Evolutionary conservation across 2,329 filamentous ascomycete genomes (phyloP), one percentile per base, ranked within the genome.

Genomic region (Thielaviopsis ethacetica): DNA sequence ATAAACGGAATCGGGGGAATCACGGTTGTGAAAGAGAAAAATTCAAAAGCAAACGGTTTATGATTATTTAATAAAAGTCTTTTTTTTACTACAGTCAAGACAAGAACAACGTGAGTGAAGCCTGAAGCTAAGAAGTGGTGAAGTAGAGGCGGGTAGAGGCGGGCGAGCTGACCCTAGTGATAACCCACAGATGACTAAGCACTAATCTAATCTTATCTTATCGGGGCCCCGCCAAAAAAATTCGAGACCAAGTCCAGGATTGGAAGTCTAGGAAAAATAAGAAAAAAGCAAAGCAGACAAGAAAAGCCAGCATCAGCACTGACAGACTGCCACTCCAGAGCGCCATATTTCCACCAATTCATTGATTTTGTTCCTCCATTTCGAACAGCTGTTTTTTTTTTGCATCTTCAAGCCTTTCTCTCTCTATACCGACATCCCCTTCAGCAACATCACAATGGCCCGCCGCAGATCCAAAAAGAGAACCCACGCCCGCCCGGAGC

Each of bases 391-490:
- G 30, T 12, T 30, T n/a, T 51, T 10, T 30, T n/a, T 51, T 10
- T 21, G 30, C 21, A 58, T 30, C 51, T 41, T 44, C 30, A n/a
- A n/a, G 5, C 30, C 5, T 34, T 2, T 34, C 10, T 34, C 10
- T 12, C 10, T 34, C 53, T 27, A 41, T 34, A 10, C 17, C 27
- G n/a, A 17, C 0, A 15, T 24, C 13, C 12, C 9, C 2, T 17
- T 38, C 2, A 27, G 17, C 24, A 38, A 53, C 51, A 47, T 57
- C 64, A 67, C 62, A 67, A 95, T 95, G 91, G 89, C 88, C 41
- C 85, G 84, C 70, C 79, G 80, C 73, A 78, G 89, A 67, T 83
- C 82, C 56, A 96, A 95, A 76, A 95, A 91, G 80, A 84, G 88
- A 70, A 95, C 91, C 62, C 90, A 95, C 71, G 72, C 84, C 58